These are phyloP conservation scores for Paramecium octaurelia DNA, from an alignment of 73 alveolate species.

Conservation along the genomic window DNA sequence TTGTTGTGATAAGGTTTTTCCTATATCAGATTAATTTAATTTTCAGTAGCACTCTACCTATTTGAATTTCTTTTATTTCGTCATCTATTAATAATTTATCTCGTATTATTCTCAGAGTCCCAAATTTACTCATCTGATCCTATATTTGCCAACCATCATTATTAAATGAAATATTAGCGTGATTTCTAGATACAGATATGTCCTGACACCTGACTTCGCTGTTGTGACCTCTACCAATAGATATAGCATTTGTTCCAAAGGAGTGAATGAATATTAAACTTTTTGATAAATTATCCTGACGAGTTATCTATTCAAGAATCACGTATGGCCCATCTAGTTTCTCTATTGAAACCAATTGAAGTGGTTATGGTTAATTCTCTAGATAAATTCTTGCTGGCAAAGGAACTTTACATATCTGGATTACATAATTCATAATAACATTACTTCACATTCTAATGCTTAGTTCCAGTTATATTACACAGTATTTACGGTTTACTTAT, in stretches of 20 bases:
- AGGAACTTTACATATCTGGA: constrained; percentile 1
- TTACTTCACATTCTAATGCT: constrained; percentile 6
- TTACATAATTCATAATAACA: background rate
- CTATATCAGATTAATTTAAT: background rate
- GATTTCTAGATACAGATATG: constrained; percentile 15
- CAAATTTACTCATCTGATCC: constrained; percentile 10
- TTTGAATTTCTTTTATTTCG: background rate
- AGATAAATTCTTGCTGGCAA: background rate
- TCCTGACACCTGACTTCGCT: constrained; percentile 28
- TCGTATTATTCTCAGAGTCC: background rate
- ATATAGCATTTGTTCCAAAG: background rate
- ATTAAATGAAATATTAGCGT: background rate
- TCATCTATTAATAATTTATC: background rate
- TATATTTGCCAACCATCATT: background rate
- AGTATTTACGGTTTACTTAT: background rate
- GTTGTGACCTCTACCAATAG: constrained; percentile 3
- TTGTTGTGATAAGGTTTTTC: background rate
- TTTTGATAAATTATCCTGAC: background rate
- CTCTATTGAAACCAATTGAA: background rate
- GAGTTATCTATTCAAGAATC: background rate
- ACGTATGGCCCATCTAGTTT: background rate
- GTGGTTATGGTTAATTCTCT: background rate
- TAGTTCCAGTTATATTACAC: constrained; percentile 1
- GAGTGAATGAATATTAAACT: background rate
- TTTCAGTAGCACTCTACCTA: constrained; percentile 2